phyloP scores from a whole-genome alignment of 176 grass and related monocot genomes.

The Thalia dealbata region DNA sequence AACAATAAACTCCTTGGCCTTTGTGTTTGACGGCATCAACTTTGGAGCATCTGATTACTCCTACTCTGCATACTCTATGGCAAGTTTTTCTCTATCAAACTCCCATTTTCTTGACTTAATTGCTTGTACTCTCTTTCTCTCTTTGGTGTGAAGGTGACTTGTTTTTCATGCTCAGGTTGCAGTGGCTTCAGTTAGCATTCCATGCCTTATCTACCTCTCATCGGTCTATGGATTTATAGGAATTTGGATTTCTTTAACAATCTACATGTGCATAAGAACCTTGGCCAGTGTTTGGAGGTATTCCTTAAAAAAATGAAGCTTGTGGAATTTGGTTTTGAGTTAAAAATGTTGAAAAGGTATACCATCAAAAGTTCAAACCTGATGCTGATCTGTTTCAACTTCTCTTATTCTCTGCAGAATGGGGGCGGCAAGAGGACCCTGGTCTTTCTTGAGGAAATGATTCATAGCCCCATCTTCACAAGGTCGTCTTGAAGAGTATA shows the following conservation, averaged over 20 bases:
- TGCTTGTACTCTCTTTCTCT: not conserved
- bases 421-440: constrained; percentile 16
- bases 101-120: too few relatives aligned
- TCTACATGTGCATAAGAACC: constrained; percentile 55
- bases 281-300: constrained; percentile 56
- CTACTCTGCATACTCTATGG: constrained; percentile 93
- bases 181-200: constrained; percentile 62
- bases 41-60: constrained; percentile 88
- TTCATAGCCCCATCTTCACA: not conserved
- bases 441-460: constrained; percentile 12
- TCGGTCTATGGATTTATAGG: constrained; percentile 41
- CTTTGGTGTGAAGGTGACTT: too few relatives aligned
- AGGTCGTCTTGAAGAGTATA: not conserved
- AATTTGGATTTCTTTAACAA: constrained; percentile 48
- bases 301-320: too few relatives aligned
- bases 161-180: constrained; percentile 52
- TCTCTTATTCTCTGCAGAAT: constrained; percentile 1
- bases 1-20: constrained; percentile 75
- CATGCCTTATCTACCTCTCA: constrained; percentile 42
- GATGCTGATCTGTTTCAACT: not conserved
- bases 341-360: too few relatives aligned
- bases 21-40: constrained; percentile 98
- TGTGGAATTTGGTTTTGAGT: too few relatives aligned
- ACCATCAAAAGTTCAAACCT: too few relatives aligned
- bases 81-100: too few relatives aligned